phyloP scores from a whole-genome alignment of 495 filamentous ascomycete species.

The Trichocladium uniseriatum region DNA sequence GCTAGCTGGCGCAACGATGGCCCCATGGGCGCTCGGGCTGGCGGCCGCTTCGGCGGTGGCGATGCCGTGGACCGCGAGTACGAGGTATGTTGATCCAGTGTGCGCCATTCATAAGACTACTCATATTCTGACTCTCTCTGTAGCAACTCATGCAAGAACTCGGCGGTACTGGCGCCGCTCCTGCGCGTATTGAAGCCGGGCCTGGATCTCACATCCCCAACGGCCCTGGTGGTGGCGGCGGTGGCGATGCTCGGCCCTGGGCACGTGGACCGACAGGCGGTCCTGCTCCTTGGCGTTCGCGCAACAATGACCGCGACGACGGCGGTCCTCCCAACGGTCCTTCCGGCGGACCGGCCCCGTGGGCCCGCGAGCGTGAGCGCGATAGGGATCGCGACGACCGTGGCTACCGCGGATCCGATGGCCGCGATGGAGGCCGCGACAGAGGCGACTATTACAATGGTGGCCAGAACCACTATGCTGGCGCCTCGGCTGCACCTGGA shows the following conservation, averaged over 20 bases:
- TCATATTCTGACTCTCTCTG: constrained; percentile 26
- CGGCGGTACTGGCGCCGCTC: constrained; percentile 55
- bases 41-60: constrained; percentile 63
- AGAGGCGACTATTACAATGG: constrained; percentile 38
- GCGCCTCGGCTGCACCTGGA: constrained; percentile 34
- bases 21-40: constrained; percentile 30
- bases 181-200: constrained; percentile 81
- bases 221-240: constrained; percentile 19
- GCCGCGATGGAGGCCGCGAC: constrained; percentile 10
- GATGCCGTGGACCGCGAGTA: constrained; percentile 91
- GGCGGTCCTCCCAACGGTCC: constrained; percentile 29
- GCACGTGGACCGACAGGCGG: constrained; percentile 81
- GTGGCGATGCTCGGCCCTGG: constrained; percentile 67
- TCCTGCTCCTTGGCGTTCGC: constrained; percentile 65
- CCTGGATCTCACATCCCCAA: constrained; percentile 48
- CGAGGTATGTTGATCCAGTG: constrained; percentile 54
- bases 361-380: constrained; percentile 50
- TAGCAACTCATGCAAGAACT: constrained; percentile 98
- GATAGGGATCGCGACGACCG: constrained; percentile 14
- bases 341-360: constrained; percentile 35
- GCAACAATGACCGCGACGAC: constrained; percentile 36
- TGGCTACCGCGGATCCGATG: constrained; percentile 16
- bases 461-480: constrained; percentile 31
- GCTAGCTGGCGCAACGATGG: constrained; percentile 81
- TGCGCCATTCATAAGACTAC: not conserved